Percentiles rank a stretch among this genome's conserved stretches.
Conservation (phyloP, 2,329 filamentous ascomycete species). For the Alternaria sp. region DNA sequence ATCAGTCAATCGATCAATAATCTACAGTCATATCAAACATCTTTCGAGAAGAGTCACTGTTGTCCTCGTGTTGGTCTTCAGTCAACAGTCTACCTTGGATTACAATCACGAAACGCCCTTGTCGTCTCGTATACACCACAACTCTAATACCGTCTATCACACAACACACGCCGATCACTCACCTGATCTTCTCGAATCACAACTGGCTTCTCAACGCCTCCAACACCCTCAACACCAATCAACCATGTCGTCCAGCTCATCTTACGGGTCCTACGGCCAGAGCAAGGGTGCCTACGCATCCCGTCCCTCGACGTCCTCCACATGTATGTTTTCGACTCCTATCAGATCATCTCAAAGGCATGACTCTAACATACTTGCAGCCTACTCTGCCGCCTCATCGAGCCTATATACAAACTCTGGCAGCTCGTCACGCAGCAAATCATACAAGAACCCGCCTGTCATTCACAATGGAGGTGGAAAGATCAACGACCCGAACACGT, state of each 20-base stretch:
- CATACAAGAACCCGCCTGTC: conserved; percentile 39
- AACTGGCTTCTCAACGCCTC: conserved; percentile 9
- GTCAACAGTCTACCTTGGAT: conserved; percentile 15
- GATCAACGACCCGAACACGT: conserved; percentile 37
- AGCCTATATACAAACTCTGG: conserved; percentile 34
- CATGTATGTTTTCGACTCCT: conserved; percentile 25
- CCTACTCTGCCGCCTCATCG: conserved; percentile 26
- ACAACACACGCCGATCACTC: neutral
- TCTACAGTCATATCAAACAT: conserved; percentile 23
- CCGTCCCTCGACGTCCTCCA: conserved; percentile 34
- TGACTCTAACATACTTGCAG: conserved; percentile 16
- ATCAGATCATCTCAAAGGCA: neutral
- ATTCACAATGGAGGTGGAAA: conserved; percentile 41
- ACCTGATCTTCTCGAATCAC: conserved; percentile 19
- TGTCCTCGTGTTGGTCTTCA: conserved; percentile 21
- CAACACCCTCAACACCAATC: conserved; percentile 19
- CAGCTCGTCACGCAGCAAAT: conserved; percentile 27
- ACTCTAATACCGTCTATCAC: conserved; percentile 12
- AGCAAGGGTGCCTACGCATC: conserved; percentile 30
- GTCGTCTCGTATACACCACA: conserved; percentile 16
- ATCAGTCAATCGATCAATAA: conserved; percentile 6
- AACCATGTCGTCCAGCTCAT: conserved; percentile 35
- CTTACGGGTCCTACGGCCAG: conserved; percentile 33
- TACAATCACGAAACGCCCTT: neutral
- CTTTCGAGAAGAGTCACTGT: conserved; percentile 7